Conservation (phyloP, 164 flowering plant species). For the Platanus orientalis region DNA sequence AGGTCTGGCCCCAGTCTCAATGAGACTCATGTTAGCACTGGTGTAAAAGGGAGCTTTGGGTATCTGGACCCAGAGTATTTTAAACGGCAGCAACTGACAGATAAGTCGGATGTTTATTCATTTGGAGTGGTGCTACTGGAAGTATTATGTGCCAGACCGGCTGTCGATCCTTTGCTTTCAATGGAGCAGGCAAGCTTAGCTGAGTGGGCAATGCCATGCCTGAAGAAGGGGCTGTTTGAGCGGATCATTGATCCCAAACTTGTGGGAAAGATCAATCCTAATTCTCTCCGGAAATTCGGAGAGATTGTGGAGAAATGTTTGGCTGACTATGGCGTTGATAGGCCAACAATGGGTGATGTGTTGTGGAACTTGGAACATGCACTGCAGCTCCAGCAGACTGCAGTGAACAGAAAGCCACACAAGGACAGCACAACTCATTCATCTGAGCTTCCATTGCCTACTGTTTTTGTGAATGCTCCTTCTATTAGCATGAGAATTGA, state of each 20-base stretch:
- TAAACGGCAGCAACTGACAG: slow-evolving; percentile 20
- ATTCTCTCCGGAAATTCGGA: slow-evolving; percentile 25
- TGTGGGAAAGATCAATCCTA: slow-evolving; percentile 18
- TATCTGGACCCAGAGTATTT: slow-evolving; percentile 33
- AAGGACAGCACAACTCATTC: slow-evolving; percentile 21
- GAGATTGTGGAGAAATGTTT: slow-evolving; percentile 30
- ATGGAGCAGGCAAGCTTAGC: slow-evolving; percentile 24
- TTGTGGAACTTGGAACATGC: slow-evolving; percentile 39
- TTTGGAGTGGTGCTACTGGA: slow-evolving; percentile 33
- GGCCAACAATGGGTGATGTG: slow-evolving; percentile 38
- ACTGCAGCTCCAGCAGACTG: slow-evolving; percentile 31
- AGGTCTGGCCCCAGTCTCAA: slow-evolving; percentile 19
- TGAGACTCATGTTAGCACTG: slow-evolving; percentile 28
- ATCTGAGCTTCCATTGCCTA: slow-evolving; percentile 7
- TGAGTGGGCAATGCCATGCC: slow-evolving; percentile 28
- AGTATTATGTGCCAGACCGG: slow-evolving; percentile 27
- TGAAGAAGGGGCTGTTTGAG: slow-evolving; percentile 23
- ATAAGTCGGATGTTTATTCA: slow-evolving; percentile 31
- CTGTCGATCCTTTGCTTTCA: slow-evolving; percentile 16
- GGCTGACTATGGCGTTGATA: slow-evolving; percentile 31
- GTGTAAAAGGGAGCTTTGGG: slow-evolving; percentile 33
- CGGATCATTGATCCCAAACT: slow-evolving; percentile 25
- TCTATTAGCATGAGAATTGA: slow-evolving; percentile 14
- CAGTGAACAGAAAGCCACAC: slow-evolving; percentile 16
- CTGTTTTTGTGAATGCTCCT: slow-evolving; percentile 6